These are phyloP conservation scores for Coffea canephora DNA, from an alignment of 257 asterid genomes.

Conservation along the genomic window DNA sequence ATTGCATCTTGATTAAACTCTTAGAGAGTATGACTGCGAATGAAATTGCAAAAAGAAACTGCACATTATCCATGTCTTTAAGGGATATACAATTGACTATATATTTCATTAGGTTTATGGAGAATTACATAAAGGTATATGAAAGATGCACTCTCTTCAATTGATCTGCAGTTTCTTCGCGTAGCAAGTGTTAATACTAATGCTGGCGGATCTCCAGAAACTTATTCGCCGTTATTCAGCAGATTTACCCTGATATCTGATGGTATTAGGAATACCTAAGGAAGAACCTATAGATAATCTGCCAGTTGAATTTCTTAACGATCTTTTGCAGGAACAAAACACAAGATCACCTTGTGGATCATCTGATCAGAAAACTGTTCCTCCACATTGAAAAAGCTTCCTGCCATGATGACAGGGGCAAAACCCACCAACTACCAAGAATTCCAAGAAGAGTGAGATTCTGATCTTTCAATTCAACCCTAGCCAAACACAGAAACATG, in stretches of 20 bases:
- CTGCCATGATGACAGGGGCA: constrained; percentile 15
- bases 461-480: constrained; percentile 15
- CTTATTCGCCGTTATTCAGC: background rate
- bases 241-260: background rate
- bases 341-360: background rate
- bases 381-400: constrained; percentile 5
- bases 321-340: background rate
- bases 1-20: background rate
- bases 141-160: background rate
- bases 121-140: background rate
- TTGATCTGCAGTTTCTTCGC: background rate
- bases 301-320: background rate
- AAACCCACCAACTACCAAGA: constrained; percentile 17
- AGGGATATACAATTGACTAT: background rate
- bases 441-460: constrained; percentile 8
- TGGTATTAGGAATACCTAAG: background rate
- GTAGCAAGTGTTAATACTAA: background rate
- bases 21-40: background rate
- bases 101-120: background rate
- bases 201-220: background rate
- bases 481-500: constrained; percentile 20
- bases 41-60: background rate
- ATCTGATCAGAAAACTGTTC: background rate
- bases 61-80: background rate
- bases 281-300: background rate